Base-by-base conservation (phyloP, 164 flowering plant species). In the Vitis rotundifolia region DNA sequence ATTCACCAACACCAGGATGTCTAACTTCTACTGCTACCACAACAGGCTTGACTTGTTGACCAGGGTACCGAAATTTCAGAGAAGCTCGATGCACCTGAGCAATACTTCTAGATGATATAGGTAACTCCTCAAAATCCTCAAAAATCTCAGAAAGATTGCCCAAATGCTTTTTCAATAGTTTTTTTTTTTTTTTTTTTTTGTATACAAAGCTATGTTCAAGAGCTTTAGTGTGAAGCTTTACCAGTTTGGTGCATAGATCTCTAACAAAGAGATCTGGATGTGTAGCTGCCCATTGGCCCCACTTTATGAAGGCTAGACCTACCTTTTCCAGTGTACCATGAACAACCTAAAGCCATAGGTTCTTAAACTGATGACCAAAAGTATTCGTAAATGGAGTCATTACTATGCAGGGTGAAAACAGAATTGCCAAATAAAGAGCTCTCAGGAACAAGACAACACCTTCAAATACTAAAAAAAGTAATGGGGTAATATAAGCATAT, bases 261-360 rank as follows among this genome's bases (percentile, higher is more conserved):
- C 79, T 78, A 49, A 94, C 89, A 61, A 92, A 92, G 26, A 92
- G 91, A 82, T 92, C 95, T 15, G 95, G 93, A 15, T 94, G 81
- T 49, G 97, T 90, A 61, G 97, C 95, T 55, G 97, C 97, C 97
- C 97, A 92, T 58, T 90, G 97, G 44, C 95, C 97, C 97, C 95
- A 92, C 75, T 92, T 92, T 54, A 92, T 92, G 74, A 92, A 92
- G 60, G 95, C 97, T 14, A 95, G 95, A 65, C 97, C 97, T 13
- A 93, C 93, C 55, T 14, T 77, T 75, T 92, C 97, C 15, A 92
- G 81, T 8, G 95, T 83, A 5, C 54, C 79, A 73, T 71, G 97
- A 53, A 92, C 88, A 76, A 89, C 71, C 62, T 68, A 82, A 75
- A 92, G 95, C 95, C 93, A 90, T 18, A 71, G 18, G 71, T 77